A percentile compares a stretch with the other conserved stretches of the same genome.
phyloP scores from a whole-genome alignment of 2,329 filamentous ascomycete genomes.

The Camptophora hylomeconis region DNA sequence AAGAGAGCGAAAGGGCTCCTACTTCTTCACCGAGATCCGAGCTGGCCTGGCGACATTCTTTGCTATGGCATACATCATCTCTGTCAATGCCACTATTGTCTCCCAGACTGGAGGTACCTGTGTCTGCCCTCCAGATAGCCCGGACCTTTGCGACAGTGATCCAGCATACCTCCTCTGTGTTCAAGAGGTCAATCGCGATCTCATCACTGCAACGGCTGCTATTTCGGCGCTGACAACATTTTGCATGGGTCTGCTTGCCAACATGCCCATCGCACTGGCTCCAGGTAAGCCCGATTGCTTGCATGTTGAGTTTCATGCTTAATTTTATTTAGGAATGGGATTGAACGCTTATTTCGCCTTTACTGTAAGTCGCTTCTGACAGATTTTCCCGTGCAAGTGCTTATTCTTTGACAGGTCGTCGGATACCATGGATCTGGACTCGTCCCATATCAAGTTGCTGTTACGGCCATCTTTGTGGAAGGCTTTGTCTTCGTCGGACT shows the following conservation, averaged over 20 bases:
- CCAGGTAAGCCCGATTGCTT: too few species aligned
- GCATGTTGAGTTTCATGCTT: too few species aligned
- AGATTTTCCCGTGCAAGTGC: neutral
- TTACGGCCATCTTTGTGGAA: slow-evolving; percentile 81
- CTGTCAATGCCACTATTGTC: slow-evolving; percentile 56
- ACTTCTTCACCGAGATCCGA: slow-evolving; percentile 73
- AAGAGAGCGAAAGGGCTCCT: slow-evolving; percentile 58
- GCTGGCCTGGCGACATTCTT: slow-evolving; percentile 70
- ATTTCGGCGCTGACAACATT: slow-evolving; percentile 70
- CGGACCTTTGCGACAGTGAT: slow-evolving; percentile 35
- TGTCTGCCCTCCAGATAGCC: slow-evolving; percentile 44
- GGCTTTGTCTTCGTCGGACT: slow-evolving; percentile 74
- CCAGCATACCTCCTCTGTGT: slow-evolving; percentile 32
- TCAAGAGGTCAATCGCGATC: slow-evolving; percentile 55
- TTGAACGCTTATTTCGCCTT: slow-evolving; percentile 81
- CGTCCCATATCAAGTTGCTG: slow-evolving; percentile 61
- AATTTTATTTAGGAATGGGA: too few species aligned
- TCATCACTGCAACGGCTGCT: slow-evolving; percentile 74
- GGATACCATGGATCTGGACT: slow-evolving; percentile 61
- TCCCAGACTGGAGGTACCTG: slow-evolving; percentile 63
- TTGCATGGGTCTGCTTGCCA: slow-evolving; percentile 70
- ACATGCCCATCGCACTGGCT: slow-evolving; percentile 61
- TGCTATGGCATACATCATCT: slow-evolving; percentile 73
- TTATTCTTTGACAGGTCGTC: slow-evolving; percentile 42
- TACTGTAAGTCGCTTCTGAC: slow-evolving; percentile 26